Evolutionary conservation across 2,329 filamentous ascomycete genomes (phyloP).

Genomic region (Pseudogymnoascus destructans): DNA sequence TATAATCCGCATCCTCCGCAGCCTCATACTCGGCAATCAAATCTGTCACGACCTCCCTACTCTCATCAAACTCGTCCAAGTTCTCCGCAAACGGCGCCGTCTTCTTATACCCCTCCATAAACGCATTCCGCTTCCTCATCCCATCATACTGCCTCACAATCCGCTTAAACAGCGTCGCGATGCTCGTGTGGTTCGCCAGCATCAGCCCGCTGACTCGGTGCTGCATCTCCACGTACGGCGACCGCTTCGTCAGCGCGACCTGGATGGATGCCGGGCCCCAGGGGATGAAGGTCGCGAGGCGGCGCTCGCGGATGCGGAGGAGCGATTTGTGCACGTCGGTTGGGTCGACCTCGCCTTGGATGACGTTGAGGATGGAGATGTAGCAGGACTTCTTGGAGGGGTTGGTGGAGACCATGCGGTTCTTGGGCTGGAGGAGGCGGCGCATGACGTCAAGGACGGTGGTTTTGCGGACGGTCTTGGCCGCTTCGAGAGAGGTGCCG

Average conservation of each 20-base stretch:
- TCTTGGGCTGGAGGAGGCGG: conserved; percentile 88
- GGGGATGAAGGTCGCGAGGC: conserved; percentile 90
- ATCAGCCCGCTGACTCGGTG: conserved; percentile 93
- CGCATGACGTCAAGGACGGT: conserved; percentile 98
- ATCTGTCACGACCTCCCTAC: conserved; percentile 79
- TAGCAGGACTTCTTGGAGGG: conserved; percentile 97
- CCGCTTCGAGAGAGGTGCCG: conserved; percentile 87
- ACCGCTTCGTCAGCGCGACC: conserved; percentile 90
- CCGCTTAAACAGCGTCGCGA: conserved; percentile 89
- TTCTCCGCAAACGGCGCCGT: conserved; percentile 88
- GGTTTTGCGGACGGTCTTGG: conserved; percentile 95
- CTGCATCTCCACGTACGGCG: conserved; percentile 86
- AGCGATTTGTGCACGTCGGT: conserved; percentile 98
- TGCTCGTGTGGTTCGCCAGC: conserved; percentile 95
- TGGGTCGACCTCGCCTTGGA: conserved; percentile 94
- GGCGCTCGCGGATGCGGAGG: conserved; percentile 84
- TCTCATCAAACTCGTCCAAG: conserved; percentile 88
- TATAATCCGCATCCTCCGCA: conserved; percentile 79
- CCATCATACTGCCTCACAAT: conserved; percentile 87
- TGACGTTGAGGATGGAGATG: conserved; percentile 97
- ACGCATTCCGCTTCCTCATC: conserved; percentile 91
- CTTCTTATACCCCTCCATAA: conserved; percentile 92
- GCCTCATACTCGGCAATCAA: conserved; percentile 92
- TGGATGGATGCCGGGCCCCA: conserved; percentile 98
- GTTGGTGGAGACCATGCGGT: conserved; percentile 95